These are phyloP conservation scores for Protea cynaroides DNA, from an alignment of 164 flowering plant species.

Conservation along the genomic window DNA sequence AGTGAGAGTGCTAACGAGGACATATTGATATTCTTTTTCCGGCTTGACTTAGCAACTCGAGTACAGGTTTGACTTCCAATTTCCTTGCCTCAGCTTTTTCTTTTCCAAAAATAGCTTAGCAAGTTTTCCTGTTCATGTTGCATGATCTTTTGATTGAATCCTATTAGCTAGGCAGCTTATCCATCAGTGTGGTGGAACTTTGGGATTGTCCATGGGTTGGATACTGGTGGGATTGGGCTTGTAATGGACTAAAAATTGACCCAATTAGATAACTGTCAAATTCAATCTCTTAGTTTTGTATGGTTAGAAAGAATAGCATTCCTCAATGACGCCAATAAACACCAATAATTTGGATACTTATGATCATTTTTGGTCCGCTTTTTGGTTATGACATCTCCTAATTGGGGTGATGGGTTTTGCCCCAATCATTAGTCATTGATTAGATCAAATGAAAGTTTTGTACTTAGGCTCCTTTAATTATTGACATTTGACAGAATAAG, in stretches of 20 bases:
- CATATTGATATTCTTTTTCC: conserved; percentile 83
- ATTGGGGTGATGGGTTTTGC: no score
- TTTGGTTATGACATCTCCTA: no score
- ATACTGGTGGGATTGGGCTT: not conserved
- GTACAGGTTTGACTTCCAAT: conserved; percentile 54
- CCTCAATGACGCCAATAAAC: no score
- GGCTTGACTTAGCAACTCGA: conserved; percentile 82
- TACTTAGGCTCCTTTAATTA: not conserved
- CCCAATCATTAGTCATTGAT: no score
- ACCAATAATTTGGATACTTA: no score
- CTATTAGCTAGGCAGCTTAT: no score
- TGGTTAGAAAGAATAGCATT: no score
- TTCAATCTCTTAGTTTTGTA: no score
- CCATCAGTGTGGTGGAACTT: no score
- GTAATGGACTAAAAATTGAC: not conserved
- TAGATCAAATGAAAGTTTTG: not conserved
- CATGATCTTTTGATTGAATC: not conserved
- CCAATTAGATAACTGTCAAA: not conserved
- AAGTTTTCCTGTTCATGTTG: not conserved
- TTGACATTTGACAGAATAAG: not conserved
- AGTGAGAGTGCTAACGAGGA: conserved; percentile 93
- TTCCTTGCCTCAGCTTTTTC: not conserved
- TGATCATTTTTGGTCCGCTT: no score
- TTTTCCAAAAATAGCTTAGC: not conserved
- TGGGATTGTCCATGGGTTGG: not conserved